These are phyloP conservation scores for Hanseniaspora lindneri DNA, from an alignment of 805 yeast genomes.

Conservation along the genomic window DNA sequence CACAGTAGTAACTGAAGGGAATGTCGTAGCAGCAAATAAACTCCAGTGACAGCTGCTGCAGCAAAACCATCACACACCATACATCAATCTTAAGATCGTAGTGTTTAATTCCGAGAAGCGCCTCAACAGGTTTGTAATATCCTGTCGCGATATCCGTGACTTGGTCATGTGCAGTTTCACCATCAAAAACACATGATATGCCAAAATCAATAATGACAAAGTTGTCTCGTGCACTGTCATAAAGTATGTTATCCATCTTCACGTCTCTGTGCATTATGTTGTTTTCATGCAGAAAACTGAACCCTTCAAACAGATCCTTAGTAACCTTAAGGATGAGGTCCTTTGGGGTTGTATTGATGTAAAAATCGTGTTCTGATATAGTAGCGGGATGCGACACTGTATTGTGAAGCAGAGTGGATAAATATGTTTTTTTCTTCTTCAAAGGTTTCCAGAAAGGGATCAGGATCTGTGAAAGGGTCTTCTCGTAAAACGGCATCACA, in stretches of 20 bases:
- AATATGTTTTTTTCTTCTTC: not conserved
- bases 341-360: conserved; percentile 21
- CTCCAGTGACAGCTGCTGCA: conserved; percentile 11
- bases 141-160: conserved; percentile 51
- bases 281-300: conserved; percentile 70
- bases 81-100: conserved; percentile 52
- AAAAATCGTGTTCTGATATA: not conserved
- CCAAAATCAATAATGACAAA: conserved; percentile 52
- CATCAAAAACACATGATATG: conserved; percentile 36
- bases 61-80: conserved; percentile 54
- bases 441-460: conserved; percentile 12
- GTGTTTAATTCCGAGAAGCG: conserved; percentile 45
- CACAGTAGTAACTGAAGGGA: not conserved
- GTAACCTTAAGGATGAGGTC: conserved; percentile 37
- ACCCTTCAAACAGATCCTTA: conserved; percentile 59
- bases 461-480: conserved; percentile 16
- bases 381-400: not conserved
- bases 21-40: not conserved
- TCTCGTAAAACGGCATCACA: conserved; percentile 16
- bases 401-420: not conserved
- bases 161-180: conserved; percentile 19
- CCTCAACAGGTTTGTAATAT: conserved; percentile 64
- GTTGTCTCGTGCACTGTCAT: conserved; percentile 33
- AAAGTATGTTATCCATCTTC: conserved; percentile 87
- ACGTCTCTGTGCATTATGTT: conserved; percentile 91